A percentile compares a stretch with the other conserved stretches of the same genome.
Conservation (phyloP, 2,329 filamentous ascomycete genomes). For the Chrysoporthe cubensis region DNA sequence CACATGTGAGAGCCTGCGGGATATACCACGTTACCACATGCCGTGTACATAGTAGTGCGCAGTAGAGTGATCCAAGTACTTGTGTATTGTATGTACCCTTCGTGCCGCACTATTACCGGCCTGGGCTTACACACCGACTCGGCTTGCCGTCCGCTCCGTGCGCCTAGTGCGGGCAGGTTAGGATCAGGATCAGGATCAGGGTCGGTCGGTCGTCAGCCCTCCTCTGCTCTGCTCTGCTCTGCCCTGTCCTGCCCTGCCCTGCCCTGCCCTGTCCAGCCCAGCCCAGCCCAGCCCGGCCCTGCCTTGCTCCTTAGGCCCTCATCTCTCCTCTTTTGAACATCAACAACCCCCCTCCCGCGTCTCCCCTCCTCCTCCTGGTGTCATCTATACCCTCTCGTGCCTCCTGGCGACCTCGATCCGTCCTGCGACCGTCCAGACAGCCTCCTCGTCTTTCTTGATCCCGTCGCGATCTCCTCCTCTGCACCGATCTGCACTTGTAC, state of each 20-base stretch:
- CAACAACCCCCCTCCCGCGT: constrained; percentile 3
- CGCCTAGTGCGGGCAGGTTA: constrained; percentile 14
- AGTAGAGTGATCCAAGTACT: background rate
- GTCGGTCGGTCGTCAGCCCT: background rate
- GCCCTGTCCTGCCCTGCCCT: no score
- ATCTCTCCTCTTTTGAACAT: background rate
- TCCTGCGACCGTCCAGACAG: background rate
- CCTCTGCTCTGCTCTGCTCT: background rate
- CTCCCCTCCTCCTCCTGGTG: background rate
- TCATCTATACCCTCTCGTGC: constrained; percentile 9
- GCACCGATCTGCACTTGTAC: background rate
- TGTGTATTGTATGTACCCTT: constrained; percentile 1
- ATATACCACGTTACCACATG: background rate
- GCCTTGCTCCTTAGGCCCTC: background rate
- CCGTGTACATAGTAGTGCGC: no score
- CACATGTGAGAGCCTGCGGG: background rate
- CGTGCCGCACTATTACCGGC: constrained; percentile 14
- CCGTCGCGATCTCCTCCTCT: background rate
- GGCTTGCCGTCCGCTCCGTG: constrained; percentile 20
- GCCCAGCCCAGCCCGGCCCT: no score
- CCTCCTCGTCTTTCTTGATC: background rate
- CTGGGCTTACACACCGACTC: constrained; percentile 22
- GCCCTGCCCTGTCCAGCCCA: no score
- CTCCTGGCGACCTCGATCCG: background rate
- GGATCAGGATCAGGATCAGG: constrained; percentile 8